phyloP scores from a whole-genome alignment of 1,284 basidiomycete species.

The Moesziomyces globuligerus region DNA sequence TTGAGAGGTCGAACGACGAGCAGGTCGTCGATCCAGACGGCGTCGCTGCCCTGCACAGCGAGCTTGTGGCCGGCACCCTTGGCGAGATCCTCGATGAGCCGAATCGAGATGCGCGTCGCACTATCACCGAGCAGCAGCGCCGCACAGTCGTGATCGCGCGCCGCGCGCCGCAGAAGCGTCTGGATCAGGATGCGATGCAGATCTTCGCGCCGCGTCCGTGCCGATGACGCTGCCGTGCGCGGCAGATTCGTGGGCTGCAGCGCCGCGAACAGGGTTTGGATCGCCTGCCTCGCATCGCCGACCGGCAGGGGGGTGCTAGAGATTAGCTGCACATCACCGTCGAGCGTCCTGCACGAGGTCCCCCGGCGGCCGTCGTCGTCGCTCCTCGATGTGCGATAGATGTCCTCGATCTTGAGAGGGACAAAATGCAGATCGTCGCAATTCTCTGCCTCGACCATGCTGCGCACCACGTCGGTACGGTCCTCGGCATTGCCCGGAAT shows the following conservation, averaged over 20 bases:
- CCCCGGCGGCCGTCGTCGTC: not conserved
- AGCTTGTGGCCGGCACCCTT: slow-evolving; percentile 63
- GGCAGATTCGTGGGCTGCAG: slow-evolving; percentile 39
- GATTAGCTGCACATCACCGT: slow-evolving; percentile 16
- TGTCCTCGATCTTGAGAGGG: slow-evolving; percentile 42
- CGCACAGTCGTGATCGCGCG: slow-evolving; percentile 31
- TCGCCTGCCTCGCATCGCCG: slow-evolving; percentile 14
- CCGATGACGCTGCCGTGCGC: slow-evolving; percentile 42
- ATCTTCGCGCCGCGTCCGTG: slow-evolving; percentile 58
- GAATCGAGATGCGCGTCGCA: slow-evolving; percentile 52
- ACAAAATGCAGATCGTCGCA: slow-evolving; percentile 45
- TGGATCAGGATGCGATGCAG: slow-evolving; percentile 48
- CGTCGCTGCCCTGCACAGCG: slow-evolving; percentile 48
- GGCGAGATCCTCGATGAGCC: slow-evolving; percentile 53
- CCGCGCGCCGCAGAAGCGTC: slow-evolving; percentile 41
- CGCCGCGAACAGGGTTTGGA: slow-evolving; percentile 33
- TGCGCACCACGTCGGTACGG: slow-evolving; percentile 27
- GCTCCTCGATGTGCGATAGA: slow-evolving; percentile 21
- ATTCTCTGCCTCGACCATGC: slow-evolving; percentile 38
- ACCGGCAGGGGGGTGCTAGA: not conserved
- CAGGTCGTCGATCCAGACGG: slow-evolving; percentile 53
- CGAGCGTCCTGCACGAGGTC: slow-evolving; percentile 6
- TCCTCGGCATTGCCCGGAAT: slow-evolving; percentile 17
- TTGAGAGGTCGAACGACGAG: slow-evolving; percentile 55
- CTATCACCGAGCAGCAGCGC: slow-evolving; percentile 54